Percentiles rank a stretch among this genome's conserved stretches.
Conservation (phyloP, 495 filamentous ascomycete species). For the Physcia stellaris region DNA sequence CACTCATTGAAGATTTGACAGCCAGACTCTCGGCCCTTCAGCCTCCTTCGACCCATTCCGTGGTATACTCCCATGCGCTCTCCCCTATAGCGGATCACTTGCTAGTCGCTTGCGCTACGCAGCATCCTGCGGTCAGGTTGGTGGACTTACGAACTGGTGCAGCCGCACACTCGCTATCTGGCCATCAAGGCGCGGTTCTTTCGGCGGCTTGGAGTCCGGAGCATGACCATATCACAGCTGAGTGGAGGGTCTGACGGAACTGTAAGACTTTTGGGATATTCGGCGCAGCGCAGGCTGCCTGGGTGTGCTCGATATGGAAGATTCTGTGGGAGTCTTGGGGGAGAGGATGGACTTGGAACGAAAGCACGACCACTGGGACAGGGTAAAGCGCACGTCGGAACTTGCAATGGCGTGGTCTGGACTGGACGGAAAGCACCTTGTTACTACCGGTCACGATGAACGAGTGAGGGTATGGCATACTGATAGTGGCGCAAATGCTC, state of each 20-base stretch:
- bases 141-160: slow-evolving; percentile 71
- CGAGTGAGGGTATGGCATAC: slow-evolving; percentile 77
- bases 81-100: slow-evolving; percentile 59
- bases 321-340: slow-evolving; percentile 48
- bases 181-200: slow-evolving; percentile 58
- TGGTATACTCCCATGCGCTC: slow-evolving; percentile 61
- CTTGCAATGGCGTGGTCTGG: slow-evolving; percentile 76
- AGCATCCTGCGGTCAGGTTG: slow-evolving; percentile 64
- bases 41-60: slow-evolving; percentile 59
- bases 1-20: slow-evolving; percentile 69
- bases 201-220: slow-evolving; percentile 68
- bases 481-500: slow-evolving; percentile 62
- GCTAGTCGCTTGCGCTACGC: slow-evolving; percentile 72
- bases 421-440: slow-evolving; percentile 58
- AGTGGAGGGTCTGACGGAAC: slow-evolving; percentile 65
- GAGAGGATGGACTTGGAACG: slow-evolving; percentile 32
- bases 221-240: slow-evolving; percentile 62
- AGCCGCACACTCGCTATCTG: slow-evolving; percentile 60
- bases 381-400: slow-evolving; percentile 56
- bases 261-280: slow-evolving; percentile 74
- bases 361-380: slow-evolving; percentile 31
- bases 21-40: slow-evolving; percentile 40
- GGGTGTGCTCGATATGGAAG: slow-evolving; percentile 66
- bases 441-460: slow-evolving; percentile 70
- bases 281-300: slow-evolving; percentile 58